Evolutionary conservation across 345 rosid genomes (phyloP).

Genomic region (Lepidium africanum): DNA sequence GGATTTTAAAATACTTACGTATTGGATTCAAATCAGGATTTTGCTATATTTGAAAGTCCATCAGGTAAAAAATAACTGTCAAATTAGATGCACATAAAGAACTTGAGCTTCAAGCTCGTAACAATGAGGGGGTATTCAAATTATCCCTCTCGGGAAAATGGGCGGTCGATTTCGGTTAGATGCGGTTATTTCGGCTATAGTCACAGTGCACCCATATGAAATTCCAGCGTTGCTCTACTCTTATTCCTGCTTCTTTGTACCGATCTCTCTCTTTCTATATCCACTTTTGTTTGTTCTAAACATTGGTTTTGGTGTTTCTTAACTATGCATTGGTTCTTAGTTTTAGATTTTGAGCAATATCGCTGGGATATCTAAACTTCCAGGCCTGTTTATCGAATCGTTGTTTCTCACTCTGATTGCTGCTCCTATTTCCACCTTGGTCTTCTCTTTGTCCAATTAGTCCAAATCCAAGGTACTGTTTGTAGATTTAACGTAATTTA

Average conservation of each 20-base stretch:
- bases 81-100: too few relatives aligned
- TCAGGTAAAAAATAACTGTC: too few relatives aligned
- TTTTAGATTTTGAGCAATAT: constrained; percentile 69
- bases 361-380: too few relatives aligned
- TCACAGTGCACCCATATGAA: constrained; percentile 75
- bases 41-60: too few relatives aligned
- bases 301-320: background rate
- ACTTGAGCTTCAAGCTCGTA: constrained; percentile 11
- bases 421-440: constrained; percentile 81
- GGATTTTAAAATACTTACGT: too few relatives aligned
- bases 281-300: background rate
- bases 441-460: constrained; percentile 65
- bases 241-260: constrained; percentile 80
- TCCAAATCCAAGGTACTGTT: constrained; percentile 65
- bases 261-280: background rate
- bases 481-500: background rate
- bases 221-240: constrained; percentile 65
- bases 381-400: constrained; percentile 69
- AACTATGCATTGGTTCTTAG: background rate
- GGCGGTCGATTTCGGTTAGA: constrained; percentile 38
- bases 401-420: constrained; percentile 70
- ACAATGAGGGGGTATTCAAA: background rate
- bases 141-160: too few relatives aligned
- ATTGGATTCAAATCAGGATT: too few relatives aligned
- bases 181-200: constrained; percentile 50